Evolutionary conservation across 257 asterid species (phyloP).

Genomic region (Salvia rosmarinus): DNA sequence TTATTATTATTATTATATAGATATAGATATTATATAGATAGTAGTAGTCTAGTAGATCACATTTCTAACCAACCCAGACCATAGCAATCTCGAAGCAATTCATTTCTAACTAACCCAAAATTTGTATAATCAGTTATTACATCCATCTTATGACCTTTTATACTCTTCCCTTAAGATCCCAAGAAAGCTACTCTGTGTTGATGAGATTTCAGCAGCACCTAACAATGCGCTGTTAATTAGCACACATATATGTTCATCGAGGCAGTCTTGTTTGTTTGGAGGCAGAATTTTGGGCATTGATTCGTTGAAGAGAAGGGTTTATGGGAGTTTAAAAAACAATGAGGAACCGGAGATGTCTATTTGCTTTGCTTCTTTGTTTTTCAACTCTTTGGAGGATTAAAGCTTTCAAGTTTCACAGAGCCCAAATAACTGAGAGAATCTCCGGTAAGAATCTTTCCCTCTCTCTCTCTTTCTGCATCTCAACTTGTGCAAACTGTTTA

Average conservation of each 20-base stretch:
- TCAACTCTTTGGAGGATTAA: constrained; percentile 34
- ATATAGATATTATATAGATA: too few species aligned
- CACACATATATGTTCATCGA: not conserved
- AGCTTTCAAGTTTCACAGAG: constrained; percentile 43
- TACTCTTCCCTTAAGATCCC: not conserved
- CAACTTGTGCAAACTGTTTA: not conserved
- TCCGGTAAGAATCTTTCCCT: constrained; percentile 40
- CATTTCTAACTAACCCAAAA: not conserved
- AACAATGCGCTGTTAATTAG: constrained; percentile 14
- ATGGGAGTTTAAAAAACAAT: constrained; percentile 27
- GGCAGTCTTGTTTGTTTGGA: not conserved
- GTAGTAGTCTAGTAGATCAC: too few species aligned
- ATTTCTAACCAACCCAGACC: not conserved
- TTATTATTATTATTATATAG: too few species aligned
- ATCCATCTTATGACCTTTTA: too few species aligned
- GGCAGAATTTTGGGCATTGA: constrained; percentile 3
- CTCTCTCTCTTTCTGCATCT: constrained; percentile 6
- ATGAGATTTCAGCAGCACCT: constrained; percentile 26
- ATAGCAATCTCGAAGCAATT: not conserved
- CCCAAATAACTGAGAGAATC: constrained; percentile 50
- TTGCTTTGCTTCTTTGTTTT: constrained; percentile 31
- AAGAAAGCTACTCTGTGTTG: not conserved
- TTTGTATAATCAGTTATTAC: not conserved
- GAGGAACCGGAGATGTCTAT: constrained; percentile 36
- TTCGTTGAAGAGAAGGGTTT: constrained; percentile 22